Percentiles rank a stretch among this genome's conserved stretches.
These are phyloP conservation scores for Raddia distichophylla DNA, from an alignment of 176 grass and related monocot genomes.

Conservation along the genomic window DNA sequence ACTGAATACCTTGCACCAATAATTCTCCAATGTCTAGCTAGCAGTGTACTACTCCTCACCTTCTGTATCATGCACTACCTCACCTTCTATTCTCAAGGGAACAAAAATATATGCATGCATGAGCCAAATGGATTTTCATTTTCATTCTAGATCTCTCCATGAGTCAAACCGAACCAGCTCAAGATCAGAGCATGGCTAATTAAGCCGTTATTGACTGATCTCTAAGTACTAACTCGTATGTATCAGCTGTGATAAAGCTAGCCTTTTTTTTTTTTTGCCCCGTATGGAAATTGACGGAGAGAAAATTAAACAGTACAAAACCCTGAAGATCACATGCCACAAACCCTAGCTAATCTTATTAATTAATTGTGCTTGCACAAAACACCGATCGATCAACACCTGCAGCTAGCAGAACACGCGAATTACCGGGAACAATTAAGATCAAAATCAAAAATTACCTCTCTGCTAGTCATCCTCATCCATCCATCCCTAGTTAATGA, in stretches of 20 bases:
- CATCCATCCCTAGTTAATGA: slow-evolving; percentile 45
- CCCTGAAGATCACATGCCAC: neutral
- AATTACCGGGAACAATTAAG: slow-evolving; percentile 34
- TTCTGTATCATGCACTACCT: too few relatives aligned
- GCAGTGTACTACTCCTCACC: too few relatives aligned
- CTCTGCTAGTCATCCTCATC: slow-evolving; percentile 49
- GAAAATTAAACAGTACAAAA: neutral
- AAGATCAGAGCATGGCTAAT: too few relatives aligned
- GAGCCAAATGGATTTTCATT: neutral
- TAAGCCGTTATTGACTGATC: slow-evolving; percentile 15
- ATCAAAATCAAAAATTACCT: slow-evolving; percentile 75
- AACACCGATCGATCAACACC: slow-evolving; percentile 24
- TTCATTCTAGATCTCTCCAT: neutral
- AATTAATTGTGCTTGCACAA: slow-evolving; percentile 45
- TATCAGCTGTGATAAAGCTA: too few relatives aligned
- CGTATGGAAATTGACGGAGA: neutral
- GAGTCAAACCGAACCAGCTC: neutral
- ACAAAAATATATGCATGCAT: neutral
- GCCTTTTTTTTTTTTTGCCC: neutral
- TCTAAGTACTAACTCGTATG: slow-evolving; percentile 24
- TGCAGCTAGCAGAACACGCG: neutral
- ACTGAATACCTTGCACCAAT: slow-evolving; percentile 78
- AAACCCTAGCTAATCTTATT: slow-evolving; percentile 62
- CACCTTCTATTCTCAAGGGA: neutral
- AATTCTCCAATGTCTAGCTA: slow-evolving; percentile 27